Percentiles rank a stretch among this genome's conserved stretches.
phyloP scores from a whole-genome alignment of 2,329 filamentous ascomycete species.

The Aspergillus nomiae region DNA sequence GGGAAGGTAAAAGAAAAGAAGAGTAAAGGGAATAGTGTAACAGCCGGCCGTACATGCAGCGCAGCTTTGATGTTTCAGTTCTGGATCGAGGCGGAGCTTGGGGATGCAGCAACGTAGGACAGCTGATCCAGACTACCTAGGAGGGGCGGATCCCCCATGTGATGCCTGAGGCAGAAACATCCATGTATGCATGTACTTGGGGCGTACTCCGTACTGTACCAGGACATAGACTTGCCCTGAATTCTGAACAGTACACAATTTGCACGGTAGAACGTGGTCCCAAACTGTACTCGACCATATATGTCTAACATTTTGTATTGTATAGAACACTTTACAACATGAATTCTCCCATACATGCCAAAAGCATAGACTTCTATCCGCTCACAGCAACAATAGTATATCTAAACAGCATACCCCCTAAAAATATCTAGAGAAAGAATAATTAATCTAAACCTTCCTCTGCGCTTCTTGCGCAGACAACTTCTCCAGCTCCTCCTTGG shows the following conservation, averaged over 20 bases:
- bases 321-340: not conserved
- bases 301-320: not conserved
- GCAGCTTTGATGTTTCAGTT: not conserved
- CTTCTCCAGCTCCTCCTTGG: slow-evolving; percentile 54
- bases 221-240: not conserved
- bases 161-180: not conserved
- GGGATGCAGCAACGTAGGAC: not conserved
- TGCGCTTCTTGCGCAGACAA: slow-evolving; percentile 41
- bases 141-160: not conserved
- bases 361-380: not conserved
- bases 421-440: slow-evolving; percentile 1
- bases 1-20: not conserved
- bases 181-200: not conserved
- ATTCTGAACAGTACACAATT: not conserved
- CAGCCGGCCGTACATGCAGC: not conserved
- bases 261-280: not conserved
- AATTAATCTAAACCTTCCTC: slow-evolving; percentile 27
- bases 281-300: not conserved
- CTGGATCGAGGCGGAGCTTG: not conserved
- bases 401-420: slow-evolving; percentile 8
- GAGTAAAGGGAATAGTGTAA: not conserved
- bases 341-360: not conserved
- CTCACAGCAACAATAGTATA: not conserved
- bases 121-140: not conserved
- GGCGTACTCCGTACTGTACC: not conserved